Base-by-base conservation (phyloP, 345 rosid genomes). In the Pistacia vera region DNA sequence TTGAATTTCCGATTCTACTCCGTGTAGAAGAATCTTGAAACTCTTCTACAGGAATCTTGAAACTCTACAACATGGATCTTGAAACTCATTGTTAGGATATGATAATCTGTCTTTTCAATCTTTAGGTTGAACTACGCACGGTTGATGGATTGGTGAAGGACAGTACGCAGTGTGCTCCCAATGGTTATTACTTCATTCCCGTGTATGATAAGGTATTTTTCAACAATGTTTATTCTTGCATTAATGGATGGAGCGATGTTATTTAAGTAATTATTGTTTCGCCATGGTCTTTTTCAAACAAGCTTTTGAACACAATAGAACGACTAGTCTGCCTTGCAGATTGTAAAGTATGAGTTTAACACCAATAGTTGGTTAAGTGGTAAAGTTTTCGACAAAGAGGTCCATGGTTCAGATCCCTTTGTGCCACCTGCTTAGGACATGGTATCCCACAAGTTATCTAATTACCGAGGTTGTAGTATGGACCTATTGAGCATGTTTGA, bases 131-230 rank as follows among this genome's bases (percentile, higher is more conserved):
- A 80, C 94, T 95, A 73, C 94, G 87, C 46, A 95, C 97, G 0
- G 81, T 93, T 28, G 97, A 95, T 86, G 98, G 97, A 81, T 83
- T 95, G 89, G 92, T 95, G 28, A 95, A 95, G 79, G 98, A 95
- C 66, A 88, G 93, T 74, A 95, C 98, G 41, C 98, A 95, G 82
- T 93, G 98, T 84, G 94, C 98, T 76, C 98, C 98, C 13, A 94
- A 94, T 81, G 98, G 98, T 70, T 94, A 94, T 79, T 94, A 94
- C 83, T 94, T 94, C 83, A 88, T 92, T 77, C 97, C 98, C 0
- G 98, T 93, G 0, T 95, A 90, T 74, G 98, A 93, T 89, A 93
- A 95, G 98, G 98, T 91, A 79, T 58, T 68, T 74, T 63, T 74
- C 38, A 4, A 61, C 51, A 3, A n/a, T 2, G 46, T 9, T 25